Conservation (phyloP, 2,329 filamentous ascomycete species). For the Aspergillus sp. region DNA sequence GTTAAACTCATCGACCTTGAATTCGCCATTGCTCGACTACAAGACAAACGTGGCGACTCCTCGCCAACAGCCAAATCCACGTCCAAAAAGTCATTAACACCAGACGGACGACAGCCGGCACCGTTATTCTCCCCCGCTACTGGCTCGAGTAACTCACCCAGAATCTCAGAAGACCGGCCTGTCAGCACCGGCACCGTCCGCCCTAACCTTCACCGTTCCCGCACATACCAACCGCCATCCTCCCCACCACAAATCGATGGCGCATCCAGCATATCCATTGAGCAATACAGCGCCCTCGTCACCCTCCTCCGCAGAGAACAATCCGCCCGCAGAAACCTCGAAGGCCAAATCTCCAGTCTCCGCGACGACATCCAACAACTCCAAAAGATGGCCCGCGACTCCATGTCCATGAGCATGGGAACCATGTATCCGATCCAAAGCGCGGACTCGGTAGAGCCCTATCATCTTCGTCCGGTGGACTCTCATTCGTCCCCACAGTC, state of each 20-base stretch:
- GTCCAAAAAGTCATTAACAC: slow-evolving; percentile 11
- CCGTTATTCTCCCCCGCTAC: background rate
- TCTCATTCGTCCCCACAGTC: slow-evolving; percentile 8
- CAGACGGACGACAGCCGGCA: slow-evolving; percentile 3
- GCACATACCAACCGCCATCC: slow-evolving; percentile 20
- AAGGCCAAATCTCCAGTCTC: slow-evolving; percentile 37
- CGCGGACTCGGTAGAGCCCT: slow-evolving; percentile 25
- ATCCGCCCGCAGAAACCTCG: slow-evolving; percentile 38
- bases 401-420: slow-evolving; percentile 23
- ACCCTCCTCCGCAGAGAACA: slow-evolving; percentile 42
- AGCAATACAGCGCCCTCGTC: slow-evolving; percentile 42
- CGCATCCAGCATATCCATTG: slow-evolving; percentile 32
- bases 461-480: slow-evolving; percentile 21
- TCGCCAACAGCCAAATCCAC: slow-evolving; percentile 8
- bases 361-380: slow-evolving; percentile 36
- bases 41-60: slow-evolving; percentile 25
- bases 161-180: slow-evolving; percentile 17
- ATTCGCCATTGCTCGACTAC: slow-evolving; percentile 44
- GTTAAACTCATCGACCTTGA: slow-evolving; percentile 47
- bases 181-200: slow-evolving; percentile 26
- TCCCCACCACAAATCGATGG: slow-evolving; percentile 27
- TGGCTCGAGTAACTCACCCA: slow-evolving; percentile 10
- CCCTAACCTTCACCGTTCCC: slow-evolving; percentile 23
- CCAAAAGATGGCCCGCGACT: slow-evolving; percentile 23
- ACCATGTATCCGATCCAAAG: slow-evolving; percentile 28